Evolutionary conservation across 176 grass and related monocot species (phyloP).

Genomic region (Miscanthus lutarioriparius): DNA sequence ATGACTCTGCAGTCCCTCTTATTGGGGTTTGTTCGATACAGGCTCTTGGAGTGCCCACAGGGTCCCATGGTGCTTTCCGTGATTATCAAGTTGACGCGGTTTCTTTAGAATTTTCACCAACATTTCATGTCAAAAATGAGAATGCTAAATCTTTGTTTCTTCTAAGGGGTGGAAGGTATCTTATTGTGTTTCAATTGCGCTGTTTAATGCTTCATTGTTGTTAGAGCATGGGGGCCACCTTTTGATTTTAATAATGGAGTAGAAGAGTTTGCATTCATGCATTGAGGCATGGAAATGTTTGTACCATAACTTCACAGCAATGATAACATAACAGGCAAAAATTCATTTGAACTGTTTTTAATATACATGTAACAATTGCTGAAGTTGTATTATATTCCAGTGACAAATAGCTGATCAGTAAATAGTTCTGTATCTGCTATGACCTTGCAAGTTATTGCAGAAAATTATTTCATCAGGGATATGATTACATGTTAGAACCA

Average conservation of each 20-base stretch:
- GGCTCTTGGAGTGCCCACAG: conserved; percentile 92
- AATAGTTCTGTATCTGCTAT: background rate
- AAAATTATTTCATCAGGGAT: background rate
- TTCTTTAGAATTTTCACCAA: conserved; percentile 78
- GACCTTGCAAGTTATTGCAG: background rate
- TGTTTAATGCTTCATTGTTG: background rate
- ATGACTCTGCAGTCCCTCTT: conserved; percentile 22
- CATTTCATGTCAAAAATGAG: conserved; percentile 76
- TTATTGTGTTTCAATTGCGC: background rate
- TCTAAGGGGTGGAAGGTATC: conserved; percentile 76
- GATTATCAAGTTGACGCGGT: conserved; percentile 97
- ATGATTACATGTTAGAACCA: background rate
- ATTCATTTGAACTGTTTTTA: background rate
- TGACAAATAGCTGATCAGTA: background rate
- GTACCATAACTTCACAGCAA: background rate
- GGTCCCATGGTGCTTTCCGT: conserved; percentile 90
- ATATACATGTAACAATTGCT: background rate
- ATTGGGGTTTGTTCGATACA: conserved; percentile 42
- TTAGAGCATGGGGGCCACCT: background rate
- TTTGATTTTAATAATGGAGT: conserved; percentile 11
- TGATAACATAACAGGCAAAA: background rate
- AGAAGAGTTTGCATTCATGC: background rate
- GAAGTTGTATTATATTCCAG: background rate
- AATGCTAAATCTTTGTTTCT: conserved; percentile 75
- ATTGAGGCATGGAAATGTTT: conserved; percentile 3